These are phyloP conservation scores for Suhomyces wounanorum DNA, from an alignment of 1,139 yeast genomes.

Conservation along the genomic window DNA sequence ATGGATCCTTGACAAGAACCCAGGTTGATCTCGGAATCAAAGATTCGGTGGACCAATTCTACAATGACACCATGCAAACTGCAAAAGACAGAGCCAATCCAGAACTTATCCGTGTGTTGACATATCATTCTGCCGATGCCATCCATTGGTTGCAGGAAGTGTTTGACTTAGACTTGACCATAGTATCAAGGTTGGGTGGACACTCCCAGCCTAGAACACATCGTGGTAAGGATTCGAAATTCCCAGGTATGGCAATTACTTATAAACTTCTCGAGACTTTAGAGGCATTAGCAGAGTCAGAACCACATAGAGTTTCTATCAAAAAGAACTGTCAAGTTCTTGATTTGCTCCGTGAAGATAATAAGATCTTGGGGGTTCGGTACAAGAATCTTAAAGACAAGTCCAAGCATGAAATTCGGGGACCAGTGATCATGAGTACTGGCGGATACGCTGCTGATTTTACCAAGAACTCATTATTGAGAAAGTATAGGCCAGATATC, in stretches of 20 bases:
- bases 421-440: slow-evolving; percentile 73
- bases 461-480: slow-evolving; percentile 51
- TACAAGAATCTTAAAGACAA: slow-evolving; percentile 44
- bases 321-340: slow-evolving; percentile 57
- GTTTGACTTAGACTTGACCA: slow-evolving; percentile 60
- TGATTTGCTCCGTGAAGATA: slow-evolving; percentile 45
- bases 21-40: slow-evolving; percentile 51
- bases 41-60: slow-evolving; percentile 62
- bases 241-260: slow-evolving; percentile 80
- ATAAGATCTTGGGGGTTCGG: slow-evolving; percentile 48
- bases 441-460: slow-evolving; percentile 77
- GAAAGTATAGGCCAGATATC: slow-evolving; percentile 63
- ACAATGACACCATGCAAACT: slow-evolving; percentile 65
- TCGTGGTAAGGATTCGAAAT: slow-evolving; percentile 63
- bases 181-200: slow-evolving; percentile 72
- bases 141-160: slow-evolving; percentile 71
- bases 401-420: slow-evolving; percentile 35
- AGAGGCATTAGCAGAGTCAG: slow-evolving; percentile 48
- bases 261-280: slow-evolving; percentile 58
- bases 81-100: slow-evolving; percentile 65
- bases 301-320: slow-evolving; percentile 55
- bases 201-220: slow-evolving; percentile 76
- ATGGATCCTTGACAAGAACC: slow-evolving; percentile 68
- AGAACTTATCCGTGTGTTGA: slow-evolving; percentile 51
- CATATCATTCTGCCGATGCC: slow-evolving; percentile 58